Evolutionary conservation across 345 rosid species (phyloP).

Genomic region (Linum tenue): DNA sequence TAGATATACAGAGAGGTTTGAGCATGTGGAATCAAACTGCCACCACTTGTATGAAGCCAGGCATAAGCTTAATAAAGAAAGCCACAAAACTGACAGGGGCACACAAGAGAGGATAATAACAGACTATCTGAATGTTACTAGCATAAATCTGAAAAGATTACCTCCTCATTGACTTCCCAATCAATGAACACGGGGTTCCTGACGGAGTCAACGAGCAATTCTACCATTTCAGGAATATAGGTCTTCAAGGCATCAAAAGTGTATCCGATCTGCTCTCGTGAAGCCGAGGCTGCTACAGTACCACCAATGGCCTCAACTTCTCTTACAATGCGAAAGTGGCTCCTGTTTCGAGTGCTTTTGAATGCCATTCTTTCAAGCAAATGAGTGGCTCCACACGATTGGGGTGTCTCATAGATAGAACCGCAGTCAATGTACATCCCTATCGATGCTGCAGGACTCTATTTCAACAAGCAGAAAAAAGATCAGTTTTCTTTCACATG

Average conservation of each 20-base stretch:
- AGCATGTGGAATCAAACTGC: background rate
- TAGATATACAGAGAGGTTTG: background rate
- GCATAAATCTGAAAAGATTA: background rate
- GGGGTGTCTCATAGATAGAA: slow-evolving; percentile 66
- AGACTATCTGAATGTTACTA: background rate
- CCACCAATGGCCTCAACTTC: slow-evolving; percentile 94
- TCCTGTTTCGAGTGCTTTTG: slow-evolving; percentile 70
- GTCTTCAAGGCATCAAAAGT: slow-evolving; percentile 87
- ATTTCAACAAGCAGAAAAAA: slow-evolving; percentile 6
- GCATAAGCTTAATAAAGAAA: slow-evolving; percentile 19
- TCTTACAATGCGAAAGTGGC: slow-evolving; percentile 61
- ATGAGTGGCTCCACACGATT: slow-evolving; percentile 59
- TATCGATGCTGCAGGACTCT: slow-evolving; percentile 77
- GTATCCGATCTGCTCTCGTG: slow-evolving; percentile 77
- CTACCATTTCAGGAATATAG: slow-evolving; percentile 84
- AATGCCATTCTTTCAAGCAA: slow-evolving; percentile 85
- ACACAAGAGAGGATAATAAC: background rate
- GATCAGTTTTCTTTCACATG: slow-evolving; percentile 3
- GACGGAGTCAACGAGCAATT: slow-evolving; percentile 74
- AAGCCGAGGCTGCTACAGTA: slow-evolving; percentile 59
- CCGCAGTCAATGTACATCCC: slow-evolving; percentile 70
- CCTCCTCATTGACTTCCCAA: slow-evolving; percentile 83
- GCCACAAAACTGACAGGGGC: background rate
- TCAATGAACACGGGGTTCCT: slow-evolving; percentile 88
- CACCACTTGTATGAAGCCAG: background rate